Percentiles rank a stretch among this genome's conserved stretches.
Evolutionary conservation across 176 grass and related monocot species (phyloP).

Genomic region (Triticum urartu): DNA sequence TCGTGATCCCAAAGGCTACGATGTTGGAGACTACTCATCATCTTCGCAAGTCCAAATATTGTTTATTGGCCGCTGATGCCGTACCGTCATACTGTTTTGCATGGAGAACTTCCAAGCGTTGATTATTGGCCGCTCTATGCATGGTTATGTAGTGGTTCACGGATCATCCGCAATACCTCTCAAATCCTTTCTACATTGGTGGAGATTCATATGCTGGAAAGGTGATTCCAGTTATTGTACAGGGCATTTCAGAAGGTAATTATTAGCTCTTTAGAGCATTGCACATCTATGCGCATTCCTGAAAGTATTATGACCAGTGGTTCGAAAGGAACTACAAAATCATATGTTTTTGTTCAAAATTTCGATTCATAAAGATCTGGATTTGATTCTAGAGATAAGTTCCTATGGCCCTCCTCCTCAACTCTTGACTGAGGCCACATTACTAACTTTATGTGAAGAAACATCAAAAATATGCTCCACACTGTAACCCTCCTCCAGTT

Average conservation of each 20-base stretch:
- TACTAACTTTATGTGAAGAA: neutral
- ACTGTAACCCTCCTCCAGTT: too few species aligned
- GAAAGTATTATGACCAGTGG: neutral
- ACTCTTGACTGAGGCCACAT: neutral
- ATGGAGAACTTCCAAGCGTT: neutral
- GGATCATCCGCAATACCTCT: constrained; percentile 39
- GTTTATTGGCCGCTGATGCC: neutral
- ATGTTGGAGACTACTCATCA: constrained; percentile 39
- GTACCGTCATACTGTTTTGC: neutral
- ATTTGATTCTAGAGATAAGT: too few species aligned
- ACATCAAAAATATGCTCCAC: neutral
- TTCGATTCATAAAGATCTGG: too few species aligned
- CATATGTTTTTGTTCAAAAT: too few species aligned
- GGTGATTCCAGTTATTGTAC: constrained; percentile 31
- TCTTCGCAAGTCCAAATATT: constrained; percentile 41
- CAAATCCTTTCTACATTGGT: constrained; percentile 55
- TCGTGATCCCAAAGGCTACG: constrained; percentile 39
- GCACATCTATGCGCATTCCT: neutral
- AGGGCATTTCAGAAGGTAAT: constrained; percentile 47
- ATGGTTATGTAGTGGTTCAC: constrained; percentile 43
- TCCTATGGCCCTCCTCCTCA: too few species aligned
- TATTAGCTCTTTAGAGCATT: neutral
- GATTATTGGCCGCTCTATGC: neutral
- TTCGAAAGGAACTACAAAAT: neutral
- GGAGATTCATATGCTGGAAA: constrained; percentile 69